These are phyloP conservation scores for Periconia sp. DNA, from an alignment of 2,329 filamentous ascomycete species.

Conservation along the genomic window DNA sequence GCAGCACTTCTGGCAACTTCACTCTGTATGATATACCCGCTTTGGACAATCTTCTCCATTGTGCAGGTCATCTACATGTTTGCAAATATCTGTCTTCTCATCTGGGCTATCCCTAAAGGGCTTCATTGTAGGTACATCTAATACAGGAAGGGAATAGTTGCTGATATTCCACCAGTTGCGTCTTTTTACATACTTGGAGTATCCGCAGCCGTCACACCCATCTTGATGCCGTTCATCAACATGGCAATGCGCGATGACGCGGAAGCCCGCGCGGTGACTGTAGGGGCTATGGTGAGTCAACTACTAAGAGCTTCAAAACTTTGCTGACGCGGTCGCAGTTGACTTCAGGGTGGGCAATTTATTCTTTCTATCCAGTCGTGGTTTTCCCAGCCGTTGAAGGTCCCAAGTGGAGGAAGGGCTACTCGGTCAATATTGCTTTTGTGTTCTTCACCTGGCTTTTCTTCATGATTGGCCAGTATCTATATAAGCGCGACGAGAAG, in stretches of 20 bases:
- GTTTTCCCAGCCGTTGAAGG: slow-evolving; percentile 39
- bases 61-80: slow-evolving; percentile 46
- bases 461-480: slow-evolving; percentile 43
- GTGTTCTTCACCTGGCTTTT: slow-evolving; percentile 49
- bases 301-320: not conserved
- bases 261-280: slow-evolving; percentile 53
- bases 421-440: slow-evolving; percentile 52
- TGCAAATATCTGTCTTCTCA: slow-evolving; percentile 50
- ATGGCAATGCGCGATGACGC: slow-evolving; percentile 46
- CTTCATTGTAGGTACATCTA: slow-evolving; percentile 34
- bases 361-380: slow-evolving; percentile 38
- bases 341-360: slow-evolving; percentile 39
- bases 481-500: slow-evolving; percentile 39
- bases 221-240: slow-evolving; percentile 42
- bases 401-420: slow-evolving; percentile 53
- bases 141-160: not conserved
- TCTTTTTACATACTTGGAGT: slow-evolving; percentile 40
- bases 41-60: slow-evolving; percentile 52
- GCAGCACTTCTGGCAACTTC: slow-evolving; percentile 54
- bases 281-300: slow-evolving; percentile 46
- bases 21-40: slow-evolving; percentile 53
- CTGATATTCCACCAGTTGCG: slow-evolving; percentile 24
- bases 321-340: slow-evolving; percentile 5
- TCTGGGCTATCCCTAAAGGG: slow-evolving; percentile 54
- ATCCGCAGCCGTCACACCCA: slow-evolving; percentile 37